Evolutionary conservation across 805 yeast genomes (phyloP), one percentile per base, ranked within the genome.

Genomic region (Lachancea nothofagi): DNA sequence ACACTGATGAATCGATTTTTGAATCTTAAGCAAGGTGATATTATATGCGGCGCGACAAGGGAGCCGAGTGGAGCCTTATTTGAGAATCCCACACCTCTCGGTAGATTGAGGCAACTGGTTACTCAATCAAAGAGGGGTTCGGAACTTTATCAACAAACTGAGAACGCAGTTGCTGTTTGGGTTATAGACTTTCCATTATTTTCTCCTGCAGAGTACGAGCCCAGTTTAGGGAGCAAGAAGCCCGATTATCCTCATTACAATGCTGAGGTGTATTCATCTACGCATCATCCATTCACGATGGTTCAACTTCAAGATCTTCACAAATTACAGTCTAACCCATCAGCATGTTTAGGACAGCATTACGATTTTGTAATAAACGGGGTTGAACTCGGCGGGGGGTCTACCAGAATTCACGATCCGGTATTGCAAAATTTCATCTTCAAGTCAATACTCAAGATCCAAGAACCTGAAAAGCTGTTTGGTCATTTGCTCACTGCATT

Each of bases 221-320:
- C 50, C 0, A 51, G 42, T 5, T 55, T 48, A 8, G 40, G 37
- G 2, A 17, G 18, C 9, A 23, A 12, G 19, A 32, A 33, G 14
- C 33, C 26, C 8, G 70, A 61, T 2, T 86, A 75, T 50, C 96
- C 97, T 2, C 47, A 35, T 1, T 90, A 87, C 55, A 73, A 77
- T 51, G 57, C 46, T 27, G 39, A 50, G 1, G 50, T 57, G 7
- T 70, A 69, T 35, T 77, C 72, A 28, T 75, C 97, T 0, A 89
- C 97, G 0, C 99, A 93, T 57, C 99, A 93, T 58, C 99, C 99
- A 4, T 93, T 93, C 65, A 93, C 99, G 0, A 93, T 93, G 97
- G 83, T 81, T 1, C 72, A 79, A 26, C 55, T 77, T 0, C 78
- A 74, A 10, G 96, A 87, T 55, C 81, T 81, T 49, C 74, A 74